Conservation (phyloP, 164 flowering plant species). For the Annona cherimola region DNA sequence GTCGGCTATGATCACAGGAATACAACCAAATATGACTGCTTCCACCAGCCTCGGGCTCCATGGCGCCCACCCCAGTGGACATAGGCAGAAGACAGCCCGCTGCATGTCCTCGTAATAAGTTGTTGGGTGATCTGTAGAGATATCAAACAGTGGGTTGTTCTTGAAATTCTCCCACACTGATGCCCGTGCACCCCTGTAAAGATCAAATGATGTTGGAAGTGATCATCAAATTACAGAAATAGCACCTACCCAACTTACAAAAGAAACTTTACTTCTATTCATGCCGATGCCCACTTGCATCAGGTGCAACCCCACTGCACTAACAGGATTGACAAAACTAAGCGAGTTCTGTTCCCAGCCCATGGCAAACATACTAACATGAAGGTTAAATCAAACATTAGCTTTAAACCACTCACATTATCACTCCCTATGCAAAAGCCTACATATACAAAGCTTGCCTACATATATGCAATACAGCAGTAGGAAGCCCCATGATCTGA, state of each 20-base stretch:
- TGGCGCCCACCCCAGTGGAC: constrained; percentile 99
- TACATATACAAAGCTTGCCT: too few species aligned
- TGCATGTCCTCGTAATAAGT: constrained; percentile 99
- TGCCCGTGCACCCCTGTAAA: constrained; percentile 90
- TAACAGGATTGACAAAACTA: too few species aligned
- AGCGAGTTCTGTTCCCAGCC: too few species aligned
- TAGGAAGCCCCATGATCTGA: too few species aligned
- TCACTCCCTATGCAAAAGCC: too few species aligned
- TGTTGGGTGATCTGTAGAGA: constrained; percentile 92
- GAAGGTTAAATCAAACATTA: too few species aligned
- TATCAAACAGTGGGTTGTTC: constrained; percentile 90
- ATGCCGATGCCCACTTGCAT: too few species aligned
- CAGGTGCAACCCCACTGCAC: too few species aligned
- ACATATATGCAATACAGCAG: too few species aligned
- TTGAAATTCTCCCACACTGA: constrained; percentile 98
- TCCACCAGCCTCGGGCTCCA: constrained; percentile 98
- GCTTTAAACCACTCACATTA: too few species aligned
- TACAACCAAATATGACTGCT: constrained; percentile 93
- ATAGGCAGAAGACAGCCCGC: constrained; percentile 85
- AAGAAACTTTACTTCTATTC: too few species aligned
- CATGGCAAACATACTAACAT: too few species aligned
- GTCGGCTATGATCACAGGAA: constrained; percentile 93
- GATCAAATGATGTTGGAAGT: constrained; percentile 1
- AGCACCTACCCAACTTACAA: neutral
- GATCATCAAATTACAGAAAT: neutral